A percentile compares a stretch with the other conserved stretches of the same genome.
phyloP scores from a whole-genome alignment of 2,329 filamentous ascomycete species.

The Epichloe festucae region DNA sequence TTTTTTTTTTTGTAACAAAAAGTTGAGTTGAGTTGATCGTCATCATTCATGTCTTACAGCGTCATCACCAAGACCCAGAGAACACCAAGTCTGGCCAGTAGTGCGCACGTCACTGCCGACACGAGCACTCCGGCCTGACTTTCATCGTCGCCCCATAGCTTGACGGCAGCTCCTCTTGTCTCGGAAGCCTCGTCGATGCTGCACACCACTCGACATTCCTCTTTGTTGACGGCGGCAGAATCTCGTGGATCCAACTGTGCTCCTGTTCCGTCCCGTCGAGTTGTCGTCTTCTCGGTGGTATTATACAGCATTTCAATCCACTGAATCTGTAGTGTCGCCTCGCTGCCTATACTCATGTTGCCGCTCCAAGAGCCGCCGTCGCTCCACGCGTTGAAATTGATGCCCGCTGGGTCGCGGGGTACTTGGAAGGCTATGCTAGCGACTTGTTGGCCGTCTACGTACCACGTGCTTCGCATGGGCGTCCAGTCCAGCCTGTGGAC shows the following conservation, averaged over 20 bases:
- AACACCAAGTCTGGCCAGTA: neutral
- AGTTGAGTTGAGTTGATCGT: neutral
- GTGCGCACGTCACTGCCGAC: neutral
- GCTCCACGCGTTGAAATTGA: slow-evolving; percentile 49
- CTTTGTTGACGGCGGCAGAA: neutral
- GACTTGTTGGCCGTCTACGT: slow-evolving; percentile 35
- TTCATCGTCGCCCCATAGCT: slow-evolving; percentile 13
- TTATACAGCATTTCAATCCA: slow-evolving; percentile 51
- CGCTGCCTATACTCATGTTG: slow-evolving; percentile 37
- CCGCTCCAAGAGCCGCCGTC: slow-evolving; percentile 48
- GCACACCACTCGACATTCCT: slow-evolving; percentile 17
- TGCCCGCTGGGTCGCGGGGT: slow-evolving; percentile 35
- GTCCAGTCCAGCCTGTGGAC: slow-evolving; percentile 29
- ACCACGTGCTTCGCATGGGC: slow-evolving; percentile 40
- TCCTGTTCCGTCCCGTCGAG: too few species aligned
- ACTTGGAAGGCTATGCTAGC: slow-evolving; percentile 42
- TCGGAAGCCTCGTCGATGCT: slow-evolving; percentile 21
- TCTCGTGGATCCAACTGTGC: neutral
- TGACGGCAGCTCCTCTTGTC: slow-evolving; percentile 12
- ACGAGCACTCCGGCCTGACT: neutral
- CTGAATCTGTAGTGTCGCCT: slow-evolving; percentile 45
- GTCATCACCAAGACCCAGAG: neutral
- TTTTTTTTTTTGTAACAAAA: too few species aligned
- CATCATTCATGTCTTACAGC: neutral
- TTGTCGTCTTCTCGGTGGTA: slow-evolving; percentile 13